phyloP scores from a whole-genome alignment of 305 asterid species.

The Plantago lanceolata region DNA sequence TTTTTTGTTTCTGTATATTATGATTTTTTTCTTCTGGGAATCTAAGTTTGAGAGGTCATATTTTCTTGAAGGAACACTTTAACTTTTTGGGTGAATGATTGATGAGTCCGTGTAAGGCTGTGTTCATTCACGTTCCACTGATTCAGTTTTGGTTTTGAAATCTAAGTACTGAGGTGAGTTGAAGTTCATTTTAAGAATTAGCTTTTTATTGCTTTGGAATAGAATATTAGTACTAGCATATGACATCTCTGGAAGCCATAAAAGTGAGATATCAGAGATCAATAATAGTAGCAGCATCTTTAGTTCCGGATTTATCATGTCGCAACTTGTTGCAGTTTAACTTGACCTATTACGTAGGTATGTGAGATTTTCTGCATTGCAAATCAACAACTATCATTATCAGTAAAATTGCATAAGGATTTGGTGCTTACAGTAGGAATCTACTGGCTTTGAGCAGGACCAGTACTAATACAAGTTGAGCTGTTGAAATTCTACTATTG shows the following conservation, averaged over 20 bases:
- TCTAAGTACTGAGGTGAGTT: constrained; percentile 11
- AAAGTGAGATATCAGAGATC: constrained; percentile 26
- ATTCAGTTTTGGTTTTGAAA: constrained; percentile 28
- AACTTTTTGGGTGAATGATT: constrained; percentile 30
- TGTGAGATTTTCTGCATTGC: constrained; percentile 12
- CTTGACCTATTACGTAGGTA: too few relatives aligned
- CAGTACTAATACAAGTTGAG: not conserved
- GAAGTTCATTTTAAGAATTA: constrained; percentile 31
- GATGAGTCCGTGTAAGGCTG: constrained; percentile 15
- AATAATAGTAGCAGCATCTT: constrained; percentile 10
- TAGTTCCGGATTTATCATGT: too few relatives aligned
- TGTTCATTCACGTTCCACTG: constrained; percentile 34
- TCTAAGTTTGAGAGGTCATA: constrained; percentile 22
- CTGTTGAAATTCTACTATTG: not conserved
- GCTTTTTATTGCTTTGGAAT: constrained; percentile 50
- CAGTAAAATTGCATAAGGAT: not conserved
- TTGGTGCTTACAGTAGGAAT: not conserved
- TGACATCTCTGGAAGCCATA: constrained; percentile 35
- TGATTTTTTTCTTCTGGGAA: constrained; percentile 26
- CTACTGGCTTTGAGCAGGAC: too few relatives aligned
- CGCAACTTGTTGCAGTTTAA: too few relatives aligned
- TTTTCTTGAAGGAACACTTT: constrained; percentile 27
- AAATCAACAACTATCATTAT: constrained; percentile 2
- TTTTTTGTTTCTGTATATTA: constrained; percentile 17
- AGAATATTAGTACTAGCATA: constrained; percentile 32